Percentiles rank a stretch among this genome's conserved stretches.
Evolutionary conservation across 75 land plant species (phyloP).

Genomic region (Sequoia sempervirens): DNA sequence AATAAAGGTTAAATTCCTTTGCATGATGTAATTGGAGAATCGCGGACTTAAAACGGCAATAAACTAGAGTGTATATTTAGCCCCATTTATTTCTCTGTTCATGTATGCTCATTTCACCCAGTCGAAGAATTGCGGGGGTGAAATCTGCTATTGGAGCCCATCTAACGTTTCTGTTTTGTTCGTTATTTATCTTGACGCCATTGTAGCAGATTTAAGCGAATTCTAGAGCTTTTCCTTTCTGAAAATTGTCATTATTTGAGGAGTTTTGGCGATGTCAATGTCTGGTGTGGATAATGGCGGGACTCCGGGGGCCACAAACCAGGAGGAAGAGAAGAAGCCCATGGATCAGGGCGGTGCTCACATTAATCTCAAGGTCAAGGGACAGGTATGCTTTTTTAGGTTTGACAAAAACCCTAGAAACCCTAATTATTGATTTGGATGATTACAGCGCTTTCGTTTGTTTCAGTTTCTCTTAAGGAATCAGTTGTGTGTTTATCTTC

Average conservation of each 20-base stretch:
- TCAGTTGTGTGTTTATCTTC: not conserved
- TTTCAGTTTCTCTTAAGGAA: not conserved
- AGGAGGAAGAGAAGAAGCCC: conserved; percentile 12
- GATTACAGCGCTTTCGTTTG: not conserved
- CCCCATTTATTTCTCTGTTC: not conserved
- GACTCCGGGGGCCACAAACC: not conserved
- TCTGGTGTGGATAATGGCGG: conserved; percentile 10
- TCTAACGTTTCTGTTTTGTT: not conserved
- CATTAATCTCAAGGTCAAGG: conserved; percentile 12
- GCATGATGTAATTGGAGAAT: not conserved
- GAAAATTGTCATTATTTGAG: not conserved
- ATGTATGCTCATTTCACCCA: not conserved
- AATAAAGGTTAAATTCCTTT: not conserved
- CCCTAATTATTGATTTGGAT: not conserved
- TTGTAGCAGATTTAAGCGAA: not conserved
- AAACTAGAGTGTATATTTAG: not conserved
- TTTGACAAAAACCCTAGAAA: not conserved
- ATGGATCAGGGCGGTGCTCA: conserved; percentile 12
- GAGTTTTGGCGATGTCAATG: not conserved
- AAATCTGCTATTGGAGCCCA: not conserved
- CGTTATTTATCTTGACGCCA: not conserved
- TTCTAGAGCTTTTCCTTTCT: not conserved
- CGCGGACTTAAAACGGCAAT: not conserved
- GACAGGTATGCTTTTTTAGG: not conserved
- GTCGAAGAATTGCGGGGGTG: not conserved